These are phyloP conservation scores for Russula olivacea DNA, from an alignment of 768 basidiomycete genomes.

Conservation along the genomic window DNA sequence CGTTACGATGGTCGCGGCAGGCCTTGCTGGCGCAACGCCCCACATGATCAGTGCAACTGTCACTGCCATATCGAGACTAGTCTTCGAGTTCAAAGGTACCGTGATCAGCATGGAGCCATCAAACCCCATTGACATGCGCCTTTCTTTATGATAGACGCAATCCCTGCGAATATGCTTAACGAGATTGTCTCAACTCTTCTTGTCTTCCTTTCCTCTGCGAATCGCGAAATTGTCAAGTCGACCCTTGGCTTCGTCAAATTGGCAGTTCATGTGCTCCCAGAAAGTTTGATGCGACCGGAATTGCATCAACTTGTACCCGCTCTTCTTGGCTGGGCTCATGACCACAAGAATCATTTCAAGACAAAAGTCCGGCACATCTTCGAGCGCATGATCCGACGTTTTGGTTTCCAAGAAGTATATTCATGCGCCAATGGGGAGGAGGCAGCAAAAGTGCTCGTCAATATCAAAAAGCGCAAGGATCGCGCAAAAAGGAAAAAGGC, in stretches of 20 bases:
- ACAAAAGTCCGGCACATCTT: slow-evolving; percentile 94
- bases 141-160: slow-evolving; percentile 43
- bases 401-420: slow-evolving; percentile 81
- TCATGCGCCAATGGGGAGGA: slow-evolving; percentile 70
- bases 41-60: slow-evolving; percentile 99
- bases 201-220: slow-evolving; percentile 88
- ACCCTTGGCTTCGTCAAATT: slow-evolving; percentile 93
- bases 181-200: slow-evolving; percentile 84
- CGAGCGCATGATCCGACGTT: slow-evolving; percentile 88
- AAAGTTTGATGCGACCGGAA: slow-evolving; percentile 67
- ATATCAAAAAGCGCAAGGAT: slow-evolving; percentile 95
- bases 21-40: slow-evolving; percentile 85
- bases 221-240: slow-evolving; percentile 97
- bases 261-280: slow-evolving; percentile 76
- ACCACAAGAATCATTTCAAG: slow-evolving; percentile 99
- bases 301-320: slow-evolving; percentile 75
- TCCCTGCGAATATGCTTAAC: slow-evolving; percentile 64
- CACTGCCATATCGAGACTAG: slow-evolving; percentile 85
- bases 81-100: slow-evolving; percentile 93
- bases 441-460: slow-evolving; percentile 80
- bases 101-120: background rate
- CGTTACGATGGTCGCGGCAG: slow-evolving; percentile 94
- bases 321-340: slow-evolving; percentile 87
- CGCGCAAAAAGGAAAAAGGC: slow-evolving; percentile 85
- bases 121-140: background rate